Base-by-base conservation (phyloP, 2,329 filamentous ascomycete genomes). In the Clonostachys rosea region DNA sequence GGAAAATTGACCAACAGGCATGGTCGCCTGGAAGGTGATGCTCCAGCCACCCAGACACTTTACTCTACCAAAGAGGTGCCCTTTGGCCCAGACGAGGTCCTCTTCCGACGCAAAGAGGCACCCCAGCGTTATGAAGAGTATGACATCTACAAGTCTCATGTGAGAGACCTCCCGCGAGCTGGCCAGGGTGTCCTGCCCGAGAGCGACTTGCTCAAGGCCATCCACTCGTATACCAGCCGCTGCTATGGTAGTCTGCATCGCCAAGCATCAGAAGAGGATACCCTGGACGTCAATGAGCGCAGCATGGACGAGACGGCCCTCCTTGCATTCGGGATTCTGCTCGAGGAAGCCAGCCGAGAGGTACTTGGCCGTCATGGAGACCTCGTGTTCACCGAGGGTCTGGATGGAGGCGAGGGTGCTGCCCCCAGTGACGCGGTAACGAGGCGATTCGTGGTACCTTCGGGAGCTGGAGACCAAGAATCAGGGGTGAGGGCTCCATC, bases 241-340 rank as follows among this genome's bases (percentile, higher is more conserved):
- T 87, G 83, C 61, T 91, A 89, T 65, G 49, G 16, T 42, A 42
- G 24, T 30, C 46, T 11, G 8, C 42, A 39, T 45, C 43, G 43
- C 35, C 35, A 14, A 16, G 24, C 24, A 30, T 10, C 24, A 30
- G 30, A 11, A 30, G 50, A 55, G n/a, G 54, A 51, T 34, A 48
- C 52, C 8, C 54, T 59, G 33, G 62, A 61, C 45, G 56, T 76
- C 36, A 73, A 79, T 50, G 74, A 79, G 59, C 63, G 75, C 52
- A 87, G 81, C 62, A 81, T 92, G 78, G 86, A 92, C 59, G 88
- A 89, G 68, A 89, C 86, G 13, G 87, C 87, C 5, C 71, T 92
- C 49, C 68, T 92, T 46, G 86, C 87, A 1, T 73, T 92, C 57
- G 87, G 87, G 2, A 81, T 92, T 43, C 64, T 92, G 48, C 68